Conservation (phyloP, 1,284 basidiomycete genomes). For the Pascua guehoae region DNA sequence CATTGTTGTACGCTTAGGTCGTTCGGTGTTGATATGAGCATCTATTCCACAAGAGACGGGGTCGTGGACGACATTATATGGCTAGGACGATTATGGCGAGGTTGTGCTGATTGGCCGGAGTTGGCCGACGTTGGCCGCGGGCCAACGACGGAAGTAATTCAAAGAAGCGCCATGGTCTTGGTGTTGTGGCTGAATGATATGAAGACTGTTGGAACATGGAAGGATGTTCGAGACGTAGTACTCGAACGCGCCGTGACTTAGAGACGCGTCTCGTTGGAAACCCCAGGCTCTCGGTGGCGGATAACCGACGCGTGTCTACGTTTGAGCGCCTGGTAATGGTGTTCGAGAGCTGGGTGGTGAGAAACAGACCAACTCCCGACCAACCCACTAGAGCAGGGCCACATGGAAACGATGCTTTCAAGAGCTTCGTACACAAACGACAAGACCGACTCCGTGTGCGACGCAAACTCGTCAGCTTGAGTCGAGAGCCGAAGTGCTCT, state of each 20-base stretch:
- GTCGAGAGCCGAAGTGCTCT: not conserved
- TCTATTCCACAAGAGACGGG: too few relatives aligned
- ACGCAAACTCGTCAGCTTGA: not conserved
- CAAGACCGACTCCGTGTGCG: slow-evolving; percentile 1
- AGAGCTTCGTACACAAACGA: slow-evolving; percentile 4
- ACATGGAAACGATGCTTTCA: not conserved
- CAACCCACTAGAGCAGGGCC: slow-evolving; percentile 11
- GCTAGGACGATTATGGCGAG: not conserved
- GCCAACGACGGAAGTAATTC: not conserved
- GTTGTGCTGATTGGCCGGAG: not conserved
- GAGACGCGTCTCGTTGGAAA: too few relatives aligned
- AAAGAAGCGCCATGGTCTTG: too few relatives aligned
- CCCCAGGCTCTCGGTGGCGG: too few relatives aligned
- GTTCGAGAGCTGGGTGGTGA: slow-evolving; percentile 5
- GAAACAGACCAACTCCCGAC: not conserved
- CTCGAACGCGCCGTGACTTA: too few relatives aligned
- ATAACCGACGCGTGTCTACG: not conserved
- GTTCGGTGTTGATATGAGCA: too few relatives aligned
- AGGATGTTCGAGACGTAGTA: too few relatives aligned
- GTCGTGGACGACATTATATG: too few relatives aligned
- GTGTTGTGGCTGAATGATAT: too few relatives aligned
- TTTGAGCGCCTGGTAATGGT: not conserved
- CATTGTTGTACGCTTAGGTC: slow-evolving; percentile 11
- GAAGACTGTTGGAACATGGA: too few relatives aligned
- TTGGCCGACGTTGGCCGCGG: slow-evolving; percentile 6